Evolutionary conservation across 1,284 basidiomycete genomes (phyloP), one percentile per base, ranked within the genome.

Genomic region (Boletus nobilissimus): DNA sequence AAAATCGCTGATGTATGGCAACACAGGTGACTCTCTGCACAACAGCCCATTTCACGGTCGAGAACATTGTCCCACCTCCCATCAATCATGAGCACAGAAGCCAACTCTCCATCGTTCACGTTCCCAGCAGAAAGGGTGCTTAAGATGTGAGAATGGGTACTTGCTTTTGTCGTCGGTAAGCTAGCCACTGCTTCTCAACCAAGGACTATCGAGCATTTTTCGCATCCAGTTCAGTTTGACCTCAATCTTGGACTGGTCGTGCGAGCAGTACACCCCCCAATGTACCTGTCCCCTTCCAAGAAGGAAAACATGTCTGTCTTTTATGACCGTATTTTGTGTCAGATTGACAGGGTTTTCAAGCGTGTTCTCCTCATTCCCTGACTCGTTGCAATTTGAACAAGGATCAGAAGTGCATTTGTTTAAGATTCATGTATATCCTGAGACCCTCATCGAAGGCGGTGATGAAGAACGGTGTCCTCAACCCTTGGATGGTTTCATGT

Each of bases 341-440:
- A 13, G 19, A 22, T 72, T 86, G 67, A 85, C 72, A 72, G 38
- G 7, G 5, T 65, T 70, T n/a, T 73, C 51, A 76, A 97, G 97
- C 75, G 97, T 97, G 11, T 99, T 99, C 87, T 97, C 96, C 0
- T 94, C 97, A 1, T 97, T 99, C 83, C 98, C 98, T 0, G 97
- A 99, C 83, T 97, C 96, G 0, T 88, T 93, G 1, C 92, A 96
- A 73, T 96, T 96, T 77, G 93, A 95, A 70, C 89, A 96, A 86
- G 92, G 95, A 18, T 91, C 91, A 3, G 91, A 94, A 82, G 89
- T 89, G 5, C 94, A 96, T 83, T 95, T 94, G 1, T 96, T 96
- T 84, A 90, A 94, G 66, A 89, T 95, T 73, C 90, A 93, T 74
- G 89, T 90, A 77, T 85, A 85, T 39, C 80, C 79, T 39, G 68